Conservation (phyloP, 805 yeast genomes). For the Scheffersomyces stipitis region DNA sequence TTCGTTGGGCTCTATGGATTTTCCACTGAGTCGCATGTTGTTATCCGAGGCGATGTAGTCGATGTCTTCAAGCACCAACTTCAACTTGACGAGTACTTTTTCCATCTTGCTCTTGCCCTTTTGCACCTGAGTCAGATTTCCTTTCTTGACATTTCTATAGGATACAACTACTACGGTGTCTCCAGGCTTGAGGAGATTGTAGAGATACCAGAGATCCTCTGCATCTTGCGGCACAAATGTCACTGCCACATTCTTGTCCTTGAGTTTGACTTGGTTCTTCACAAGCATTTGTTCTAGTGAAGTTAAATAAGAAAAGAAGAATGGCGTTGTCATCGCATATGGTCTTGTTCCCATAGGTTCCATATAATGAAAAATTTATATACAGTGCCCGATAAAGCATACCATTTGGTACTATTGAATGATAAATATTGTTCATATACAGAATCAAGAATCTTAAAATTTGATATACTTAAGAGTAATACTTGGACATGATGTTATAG, state of each 20-base stretch:
- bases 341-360: no score
- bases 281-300: slow-evolving; percentile 14
- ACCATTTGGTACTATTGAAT: no score
- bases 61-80: slow-evolving; percentile 60
- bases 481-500: no score
- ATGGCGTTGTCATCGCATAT: no score
- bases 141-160: slow-evolving; percentile 56
- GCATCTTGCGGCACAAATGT: slow-evolving; percentile 79
- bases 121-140: slow-evolving; percentile 17
- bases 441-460: no score
- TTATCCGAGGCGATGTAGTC: slow-evolving; percentile 82
- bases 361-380: no score
- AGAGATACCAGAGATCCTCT: slow-evolving; percentile 87
- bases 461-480: no score
- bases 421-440: no score
- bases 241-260: slow-evolving; percentile 63
- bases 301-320: no score
- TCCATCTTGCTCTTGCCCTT: slow-evolving; percentile 57
- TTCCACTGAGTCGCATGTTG: slow-evolving; percentile 76
- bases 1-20: slow-evolving; percentile 63
- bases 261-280: slow-evolving; percentile 21
- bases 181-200: slow-evolving; percentile 73
- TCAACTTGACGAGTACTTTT: slow-evolving; percentile 44
- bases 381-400: no score
- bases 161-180: slow-evolving; percentile 76